phyloP scores from a whole-genome alignment of 2,329 filamentous ascomycete species.

The Chrysosporium queenslandicum region DNA sequence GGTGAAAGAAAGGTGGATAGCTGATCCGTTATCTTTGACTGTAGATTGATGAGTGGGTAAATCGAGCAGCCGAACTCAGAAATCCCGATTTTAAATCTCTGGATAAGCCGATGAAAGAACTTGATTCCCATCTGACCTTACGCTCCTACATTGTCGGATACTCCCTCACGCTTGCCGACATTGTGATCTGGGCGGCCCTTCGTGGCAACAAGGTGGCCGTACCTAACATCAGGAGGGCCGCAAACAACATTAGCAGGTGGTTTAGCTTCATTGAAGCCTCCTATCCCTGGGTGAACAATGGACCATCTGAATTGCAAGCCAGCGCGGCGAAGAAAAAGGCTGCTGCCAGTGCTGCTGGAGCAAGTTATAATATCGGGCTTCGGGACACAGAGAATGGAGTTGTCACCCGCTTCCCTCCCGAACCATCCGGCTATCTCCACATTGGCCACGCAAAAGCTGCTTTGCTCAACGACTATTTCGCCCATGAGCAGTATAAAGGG shows the following conservation, averaged over 20 bases:
- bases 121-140: constrained; percentile 19
- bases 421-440: constrained; percentile 31
- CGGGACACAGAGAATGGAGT: constrained; percentile 24
- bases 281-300: constrained; percentile 20
- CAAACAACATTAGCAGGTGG: constrained; percentile 18
- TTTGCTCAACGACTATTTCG: constrained; percentile 91
- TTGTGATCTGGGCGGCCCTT: constrained; percentile 19
- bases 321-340: constrained; percentile 18
- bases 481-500: constrained; percentile 84
- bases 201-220: constrained; percentile 19
- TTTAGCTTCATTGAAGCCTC: constrained; percentile 20
- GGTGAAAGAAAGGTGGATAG: not conserved
- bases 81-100: constrained; percentile 18
- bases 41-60: constrained; percentile 20
- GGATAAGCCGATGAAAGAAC: constrained; percentile 19
- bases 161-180: constrained; percentile 18
- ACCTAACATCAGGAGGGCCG: constrained; percentile 13
- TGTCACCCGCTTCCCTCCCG: constrained; percentile 30
- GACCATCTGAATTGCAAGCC: constrained; percentile 17
- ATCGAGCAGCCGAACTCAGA: constrained; percentile 15
- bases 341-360: constrained; percentile 20
- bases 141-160: constrained; percentile 20
- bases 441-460: constrained; percentile 84
- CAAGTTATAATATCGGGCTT: constrained; percentile 25
- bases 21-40: not conserved